A percentile compares a stretch with the other conserved stretches of the same genome.
Evolutionary conservation across 306 rosid species (phyloP).

Genomic region (Rosa chinensis): DNA sequence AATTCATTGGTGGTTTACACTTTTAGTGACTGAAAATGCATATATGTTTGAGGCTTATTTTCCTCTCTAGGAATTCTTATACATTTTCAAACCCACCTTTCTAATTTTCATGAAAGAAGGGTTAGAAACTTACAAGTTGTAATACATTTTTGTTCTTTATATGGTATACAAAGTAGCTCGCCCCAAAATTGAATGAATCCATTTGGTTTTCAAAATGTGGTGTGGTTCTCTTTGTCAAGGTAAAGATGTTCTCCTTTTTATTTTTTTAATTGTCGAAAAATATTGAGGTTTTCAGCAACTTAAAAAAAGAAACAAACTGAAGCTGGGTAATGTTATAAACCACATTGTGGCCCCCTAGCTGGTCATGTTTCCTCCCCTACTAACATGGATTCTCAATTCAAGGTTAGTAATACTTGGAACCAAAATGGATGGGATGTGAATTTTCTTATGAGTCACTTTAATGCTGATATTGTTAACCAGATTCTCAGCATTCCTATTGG

Average conservation of each 20-base stretch:
- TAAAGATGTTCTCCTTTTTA: not conserved
- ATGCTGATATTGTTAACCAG: no score
- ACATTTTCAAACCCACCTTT: not conserved
- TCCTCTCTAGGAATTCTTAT: not conserved
- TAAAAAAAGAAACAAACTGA: not conserved
- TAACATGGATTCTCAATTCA: no score
- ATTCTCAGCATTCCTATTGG: no score
- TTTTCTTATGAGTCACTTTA: no score
- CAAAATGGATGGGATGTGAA: no score
- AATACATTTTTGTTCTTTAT: not conserved
- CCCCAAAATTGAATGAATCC: not conserved
- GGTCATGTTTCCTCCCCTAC: no score
- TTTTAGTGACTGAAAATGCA: not conserved
- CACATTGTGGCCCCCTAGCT: no score
- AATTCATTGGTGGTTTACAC: not conserved
- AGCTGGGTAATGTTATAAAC: not conserved
- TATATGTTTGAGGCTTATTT: not conserved
- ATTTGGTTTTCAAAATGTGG: not conserved
- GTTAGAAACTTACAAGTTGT: not conserved
- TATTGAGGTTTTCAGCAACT: not conserved
- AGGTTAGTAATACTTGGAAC: no score
- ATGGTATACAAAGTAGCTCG: not conserved
- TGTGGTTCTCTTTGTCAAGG: not conserved
- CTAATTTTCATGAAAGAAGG: slow-evolving; percentile 11
- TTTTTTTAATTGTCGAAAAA: not conserved